Conservation (phyloP, 2,329 filamentous ascomycete species). For the Colletotrichum cuscutae region DNA sequence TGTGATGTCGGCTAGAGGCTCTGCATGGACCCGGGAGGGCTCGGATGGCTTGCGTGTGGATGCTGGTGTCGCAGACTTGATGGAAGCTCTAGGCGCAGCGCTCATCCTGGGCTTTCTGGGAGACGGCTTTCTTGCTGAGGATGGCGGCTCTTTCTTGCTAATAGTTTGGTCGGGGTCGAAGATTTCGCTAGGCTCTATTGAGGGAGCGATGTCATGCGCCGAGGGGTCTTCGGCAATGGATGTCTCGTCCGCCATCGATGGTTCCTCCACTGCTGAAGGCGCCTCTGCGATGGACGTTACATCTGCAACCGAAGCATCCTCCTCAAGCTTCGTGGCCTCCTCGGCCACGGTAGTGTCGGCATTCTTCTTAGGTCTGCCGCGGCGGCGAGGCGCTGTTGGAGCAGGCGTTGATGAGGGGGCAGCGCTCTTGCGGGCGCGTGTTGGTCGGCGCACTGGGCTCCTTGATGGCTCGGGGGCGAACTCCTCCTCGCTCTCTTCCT, state of each 20-base stretch:
- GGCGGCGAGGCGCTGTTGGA: slow-evolving; percentile 42
- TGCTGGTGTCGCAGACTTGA: slow-evolving; percentile 49
- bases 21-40: slow-evolving; percentile 57
- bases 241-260: slow-evolving; percentile 52
- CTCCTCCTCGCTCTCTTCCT: slow-evolving; percentile 77
- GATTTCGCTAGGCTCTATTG: slow-evolving; percentile 48
- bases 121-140: slow-evolving; percentile 55
- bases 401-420: slow-evolving; percentile 57
- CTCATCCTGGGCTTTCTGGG: slow-evolving; percentile 73
- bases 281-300: not conserved
- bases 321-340: not conserved
- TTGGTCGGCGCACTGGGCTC: slow-evolving; percentile 62
- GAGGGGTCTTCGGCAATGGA: slow-evolving; percentile 47
- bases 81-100: slow-evolving; percentile 50
- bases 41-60: slow-evolving; percentile 63
- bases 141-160: slow-evolving; percentile 41
- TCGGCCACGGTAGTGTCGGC: slow-evolving; percentile 44
- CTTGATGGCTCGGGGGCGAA: slow-evolving; percentile 78
- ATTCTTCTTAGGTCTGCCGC: slow-evolving; percentile 55
- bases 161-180: slow-evolving; percentile 47
- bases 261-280: not conserved
- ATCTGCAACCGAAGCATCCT: not conserved
- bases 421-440: slow-evolving; percentile 52
- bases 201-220: not conserved
- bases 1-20: slow-evolving; percentile 81